Base-by-base conservation (phyloP, 1,284 basidiomycete species). In the Irpex rosettiformis region DNA sequence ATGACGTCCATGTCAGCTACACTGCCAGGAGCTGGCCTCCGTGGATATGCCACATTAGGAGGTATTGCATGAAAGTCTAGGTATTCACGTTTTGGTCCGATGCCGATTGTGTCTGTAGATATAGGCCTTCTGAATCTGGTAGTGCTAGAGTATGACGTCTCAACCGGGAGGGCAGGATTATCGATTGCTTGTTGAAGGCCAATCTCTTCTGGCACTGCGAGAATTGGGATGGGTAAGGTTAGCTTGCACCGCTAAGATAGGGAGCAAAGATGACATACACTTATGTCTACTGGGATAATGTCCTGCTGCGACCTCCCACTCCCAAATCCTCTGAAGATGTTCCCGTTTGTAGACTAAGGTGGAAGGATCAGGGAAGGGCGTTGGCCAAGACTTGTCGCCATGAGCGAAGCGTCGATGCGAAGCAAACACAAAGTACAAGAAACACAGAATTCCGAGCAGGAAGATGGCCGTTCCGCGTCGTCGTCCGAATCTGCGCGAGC, bases 301-400 rank as follows among this genome's bases (percentile, higher is more conserved):
- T 1, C 95, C 95, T 65, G 91, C 91, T 47, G 83, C 77, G 58
- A 97, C 83, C 74, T 98, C 94, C 94, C 94, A 97, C 64, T 89
- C 80, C 94, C 94, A 97, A 72, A 98, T 91, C 66, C 86, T 82
- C 64, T 88, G 87, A 42, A 96, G 69, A 68, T 96, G 93, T 55
- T 89, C 86, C 53, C 83, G 77, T 47, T 80, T 79, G 63, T 89
- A 89, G 43, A 97, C 86, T 43, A 93, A 79, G 4, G 94, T 94
- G 52, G 87, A 79, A 5, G 88, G 83, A 62, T 91, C 86, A 49
- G 78, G 78, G 33, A 78, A 75, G n/a, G 85, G 83, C 47, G 82
- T 77, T 8, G 86, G 81, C 89, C 91, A 93, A 43, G 81, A 79
- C 65, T 84, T 84, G 57, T 79, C 77, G 62, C 79, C 76, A 0